Percentiles rank a stretch among this genome's conserved stretches.
These are phyloP conservation scores for Cryphonectria nitschkei DNA, from an alignment of 2,329 filamentous ascomycete genomes.

Conservation along the genomic window DNA sequence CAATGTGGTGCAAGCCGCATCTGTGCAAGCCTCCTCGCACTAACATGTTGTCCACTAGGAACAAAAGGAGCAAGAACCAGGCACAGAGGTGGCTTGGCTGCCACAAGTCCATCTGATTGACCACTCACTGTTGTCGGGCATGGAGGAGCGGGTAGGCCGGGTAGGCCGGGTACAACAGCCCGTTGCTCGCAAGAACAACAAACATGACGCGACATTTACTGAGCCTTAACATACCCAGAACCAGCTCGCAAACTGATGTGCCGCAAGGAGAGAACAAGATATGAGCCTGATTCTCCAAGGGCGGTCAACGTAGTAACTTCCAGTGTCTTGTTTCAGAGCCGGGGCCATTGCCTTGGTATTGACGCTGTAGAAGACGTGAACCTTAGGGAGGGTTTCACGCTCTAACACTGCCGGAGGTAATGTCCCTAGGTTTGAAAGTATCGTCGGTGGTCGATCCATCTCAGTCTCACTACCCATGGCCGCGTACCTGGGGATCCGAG, in stretches of 20 bases:
- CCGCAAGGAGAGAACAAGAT: background rate
- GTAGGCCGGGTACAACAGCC: constrained; percentile 8
- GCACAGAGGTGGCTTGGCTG: background rate
- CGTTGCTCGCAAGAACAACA: background rate
- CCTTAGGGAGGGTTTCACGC: background rate
- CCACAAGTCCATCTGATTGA: background rate
- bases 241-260: background rate
- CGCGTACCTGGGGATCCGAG: background rate
- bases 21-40: background rate
- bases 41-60: background rate
- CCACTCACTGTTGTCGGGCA: background rate
- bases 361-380: background rate
- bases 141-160: background rate
- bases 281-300: background rate
- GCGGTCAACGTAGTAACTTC: background rate
- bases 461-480: background rate
- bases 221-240: background rate
- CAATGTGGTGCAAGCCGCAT: constrained; percentile 20
- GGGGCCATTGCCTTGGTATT: background rate
- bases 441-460: background rate
- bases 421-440: background rate
- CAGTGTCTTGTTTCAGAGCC: background rate
- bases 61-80: background rate
- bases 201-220: background rate
- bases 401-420: constrained; percentile 2